Evolutionary conservation across 2,329 filamentous ascomycete genomes (phyloP), one percentile per base, ranked within the genome.

Genomic region (Aspergillus sp.): DNA sequence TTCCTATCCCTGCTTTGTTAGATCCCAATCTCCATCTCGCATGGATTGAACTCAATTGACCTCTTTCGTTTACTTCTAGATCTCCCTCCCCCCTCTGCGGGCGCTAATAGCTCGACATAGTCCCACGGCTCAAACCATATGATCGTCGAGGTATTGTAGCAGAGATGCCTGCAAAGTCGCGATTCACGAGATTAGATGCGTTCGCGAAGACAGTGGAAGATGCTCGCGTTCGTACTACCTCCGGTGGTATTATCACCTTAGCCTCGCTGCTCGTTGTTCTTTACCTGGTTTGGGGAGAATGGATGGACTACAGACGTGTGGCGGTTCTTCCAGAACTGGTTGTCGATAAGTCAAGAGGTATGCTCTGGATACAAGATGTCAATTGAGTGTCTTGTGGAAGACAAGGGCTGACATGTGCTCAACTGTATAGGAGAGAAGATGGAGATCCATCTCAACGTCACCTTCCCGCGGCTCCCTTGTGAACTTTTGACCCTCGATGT

Each of bases 161-260:
- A 51, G 56, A 53, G 34, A 97, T 97, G 93, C 77, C 90, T 54
- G 73, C 85, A 62, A 95, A 95, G 76, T 95, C 89, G 57, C 85
- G 93, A 68, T 96, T 98, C 66, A 95, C 88, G 47, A 85, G 86
- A 80, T 88, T 98, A 52, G 93, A 98, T 71, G 93, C 93, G 77
- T 98, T 98, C 68, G 95, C 91, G 40, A 98, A 98, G 73, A 98
- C 93, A 9, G 93, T 98, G 57, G 93, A 98, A 68, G 93, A 98
- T 82, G 93, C 94, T 54, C 83, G 93, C 59, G 83, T 98, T 65
- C 86, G 94, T 60, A 98, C 93, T 29, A 96, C 90, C 6, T 95
- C 90, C 3, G 93, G 93, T 53, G 93, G 93, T 54, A 82, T 98
- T 57, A 89, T 98, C 60, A 98, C 93, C 44, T 90, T 98, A 58